Evolutionary conservation across 768 basidiomycete species (phyloP).

Genomic region (Daedalea quercina): DNA sequence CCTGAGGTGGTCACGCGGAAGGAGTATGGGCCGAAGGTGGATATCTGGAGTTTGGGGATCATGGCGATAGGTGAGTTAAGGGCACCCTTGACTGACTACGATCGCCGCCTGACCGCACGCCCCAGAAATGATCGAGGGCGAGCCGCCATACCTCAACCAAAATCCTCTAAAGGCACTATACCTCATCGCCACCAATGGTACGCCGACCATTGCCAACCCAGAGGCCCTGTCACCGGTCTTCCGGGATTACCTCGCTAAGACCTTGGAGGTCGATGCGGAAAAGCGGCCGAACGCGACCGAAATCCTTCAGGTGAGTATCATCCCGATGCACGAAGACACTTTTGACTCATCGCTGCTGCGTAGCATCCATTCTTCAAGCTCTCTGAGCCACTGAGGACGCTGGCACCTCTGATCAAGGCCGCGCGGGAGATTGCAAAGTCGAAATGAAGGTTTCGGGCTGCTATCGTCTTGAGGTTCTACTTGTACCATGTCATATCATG

Average conservation of each 20-base stretch:
- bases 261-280: slow-evolving; percentile 91
- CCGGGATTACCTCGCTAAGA: slow-evolving; percentile 82
- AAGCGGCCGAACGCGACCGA: slow-evolving; percentile 84
- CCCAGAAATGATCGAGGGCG: slow-evolving; percentile 95
- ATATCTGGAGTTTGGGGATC: slow-evolving; percentile 95
- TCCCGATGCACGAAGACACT: too few relatives aligned
- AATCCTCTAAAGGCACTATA: slow-evolving; percentile 96
- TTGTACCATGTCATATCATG: neutral
- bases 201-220: slow-evolving; percentile 92
- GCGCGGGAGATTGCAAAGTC: slow-evolving; percentile 80
- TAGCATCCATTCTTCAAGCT: slow-evolving; percentile 87
- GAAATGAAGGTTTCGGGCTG: slow-evolving; percentile 19
- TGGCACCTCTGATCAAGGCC: slow-evolving; percentile 88
- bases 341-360: neutral
- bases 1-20: slow-evolving; percentile 97
- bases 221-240: slow-evolving; percentile 70
- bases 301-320: slow-evolving; percentile 57
- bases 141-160: slow-evolving; percentile 94
- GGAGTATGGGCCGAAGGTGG: slow-evolving; percentile 98
- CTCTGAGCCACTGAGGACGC: slow-evolving; percentile 79
- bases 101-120: slow-evolving; percentile 3
- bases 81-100: neutral
- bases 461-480: slow-evolving; percentile 3
- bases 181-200: slow-evolving; percentile 97
- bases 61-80: slow-evolving; percentile 84